Base-by-base conservation (phyloP, 1,139 yeast genomes). In the Hyphopichia fennica region DNA sequence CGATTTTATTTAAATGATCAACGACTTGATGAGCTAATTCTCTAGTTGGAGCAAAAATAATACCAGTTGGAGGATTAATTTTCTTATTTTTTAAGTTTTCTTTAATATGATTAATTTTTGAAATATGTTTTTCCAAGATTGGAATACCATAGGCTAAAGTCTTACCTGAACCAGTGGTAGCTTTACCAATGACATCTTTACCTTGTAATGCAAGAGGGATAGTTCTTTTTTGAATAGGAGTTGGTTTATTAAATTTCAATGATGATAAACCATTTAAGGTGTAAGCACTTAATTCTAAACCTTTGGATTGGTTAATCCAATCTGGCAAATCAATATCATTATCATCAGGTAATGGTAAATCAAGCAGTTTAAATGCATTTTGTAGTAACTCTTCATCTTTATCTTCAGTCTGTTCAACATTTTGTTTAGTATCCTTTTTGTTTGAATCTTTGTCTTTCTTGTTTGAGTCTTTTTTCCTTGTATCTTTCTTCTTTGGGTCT, bases 91-190 rank as follows among this genome's bases (percentile, higher is more conserved):
- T 53, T 17, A 50, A 51, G 39, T 65, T 63, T 2, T 54, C 54
- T 37, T 59, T 55, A 29, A 56, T 54, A 16, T 45, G 41, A 8
- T 52, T 50, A 29, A 63, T 45, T 19, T 67, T 61, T 7, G 58
- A 41, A 14, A 81, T 56, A 40, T 82, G 71, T 41, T 76, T 77
- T 57, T 95, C 96, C 45, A 93, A 63, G 22, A 95, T 84, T n/a
- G 99, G 98, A 20, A 93, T 79, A 39, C 97, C 97, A 60, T 89
- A 93, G 0, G 99, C 99, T 44, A 91, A 71, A 0, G 99, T 93
- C 59, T 93, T 93, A 73, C 99, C 99, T 0, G 96, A 89, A 60
- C 99, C 99, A 1, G 99, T 95, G 8, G 95, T 85, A 10, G 99
- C 99, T 57, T 93, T 95, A 44, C 99, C 99, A 50, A 95, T 81